Conservation (phyloP, 768 basidiomycete genomes). For the Collybia sordida region DNA sequence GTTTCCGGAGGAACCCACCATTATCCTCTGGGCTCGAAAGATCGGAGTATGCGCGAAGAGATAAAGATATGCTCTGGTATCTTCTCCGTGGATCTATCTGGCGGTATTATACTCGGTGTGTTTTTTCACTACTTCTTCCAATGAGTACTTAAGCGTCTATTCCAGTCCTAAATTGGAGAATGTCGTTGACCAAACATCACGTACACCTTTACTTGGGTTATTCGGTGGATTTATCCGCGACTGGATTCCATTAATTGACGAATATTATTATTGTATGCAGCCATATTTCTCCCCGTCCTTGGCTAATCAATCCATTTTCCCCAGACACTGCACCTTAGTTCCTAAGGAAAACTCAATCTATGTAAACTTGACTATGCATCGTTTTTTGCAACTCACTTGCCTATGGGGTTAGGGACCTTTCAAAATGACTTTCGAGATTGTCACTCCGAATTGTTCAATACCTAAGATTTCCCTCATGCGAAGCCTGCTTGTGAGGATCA, state of each 20-base stretch:
- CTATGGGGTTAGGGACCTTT: no score
- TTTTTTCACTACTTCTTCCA: slow-evolving; percentile 3
- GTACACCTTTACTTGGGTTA: slow-evolving; percentile 65
- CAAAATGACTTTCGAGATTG: no score
- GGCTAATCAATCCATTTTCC: slow-evolving; percentile 1
- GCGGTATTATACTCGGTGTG: slow-evolving; percentile 73
- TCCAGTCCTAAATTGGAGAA: slow-evolving; percentile 72
- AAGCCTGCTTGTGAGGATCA: no score
- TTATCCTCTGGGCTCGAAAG: slow-evolving; percentile 66
- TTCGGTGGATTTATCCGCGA: slow-evolving; percentile 72
- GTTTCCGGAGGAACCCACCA: slow-evolving; percentile 66
- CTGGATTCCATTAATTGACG: slow-evolving; percentile 87
- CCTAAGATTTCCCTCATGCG: no score
- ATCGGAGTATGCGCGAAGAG: slow-evolving; percentile 78
- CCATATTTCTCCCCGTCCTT: slow-evolving; percentile 6
- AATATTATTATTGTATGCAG: slow-evolving; percentile 86
- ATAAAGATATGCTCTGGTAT: slow-evolving; percentile 83
- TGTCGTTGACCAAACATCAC: slow-evolving; percentile 53
- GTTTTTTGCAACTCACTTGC: no score
- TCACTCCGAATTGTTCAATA: no score
- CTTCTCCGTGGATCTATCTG: slow-evolving; percentile 85
- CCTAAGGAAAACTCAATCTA: neutral
- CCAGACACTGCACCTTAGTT: slow-evolving; percentile 42
- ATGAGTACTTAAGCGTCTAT: slow-evolving; percentile 4
- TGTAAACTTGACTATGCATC: no score